Evolutionary conservation across 2,329 filamentous ascomycete species (phyloP), one percentile per base, ranked within the genome.

Genomic region (Fusarium protoensiforme): DNA sequence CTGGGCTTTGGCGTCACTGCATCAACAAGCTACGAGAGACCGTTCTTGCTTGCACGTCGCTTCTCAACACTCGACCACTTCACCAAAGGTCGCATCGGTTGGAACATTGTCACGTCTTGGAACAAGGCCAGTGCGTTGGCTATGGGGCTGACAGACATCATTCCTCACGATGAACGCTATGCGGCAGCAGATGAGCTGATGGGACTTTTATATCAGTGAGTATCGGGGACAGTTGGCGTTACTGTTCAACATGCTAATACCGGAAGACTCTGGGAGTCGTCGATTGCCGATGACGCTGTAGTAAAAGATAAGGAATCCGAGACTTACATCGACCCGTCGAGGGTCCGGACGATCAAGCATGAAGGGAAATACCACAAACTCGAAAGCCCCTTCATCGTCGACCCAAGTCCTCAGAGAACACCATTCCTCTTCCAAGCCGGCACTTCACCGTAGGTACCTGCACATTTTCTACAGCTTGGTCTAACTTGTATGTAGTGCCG

Each of bases 1-100:
- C 85, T 93, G 7, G 88, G 86, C 0, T 92, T 92, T 67, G 90
- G 90, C 0, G 87, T 92, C 4, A 92, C 91, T 0, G 87, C 90
- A 2, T 87, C 87, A 3, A 92, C 91, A 1, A 91, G 57, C 22
- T 69, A 63, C 13, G 57, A 61, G 27, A 24, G 59, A 5, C 67
- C 67, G 1, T 69, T 66, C 43, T 14, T 69, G 24, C 58, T 69
- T 7, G 67, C 67, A 7, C 57, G 67, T 4, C 51, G 63, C 2
- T 67, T 62, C 16, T 69, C 67, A 9, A 69, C 67, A 4, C 63
- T 69, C 0, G 67, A 69, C 3, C 67, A 69, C 22, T 61, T 62
- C 5, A 69, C 67, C 13, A 67, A 67, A 29, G 67, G 67, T 0
- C 36, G 67, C 4, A 33, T 69, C 18, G 67, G 35, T 5, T 69